phyloP scores from a whole-genome alignment of 352 stramenopile genomes.

The Stephanocyclus meneghinianus region DNA sequence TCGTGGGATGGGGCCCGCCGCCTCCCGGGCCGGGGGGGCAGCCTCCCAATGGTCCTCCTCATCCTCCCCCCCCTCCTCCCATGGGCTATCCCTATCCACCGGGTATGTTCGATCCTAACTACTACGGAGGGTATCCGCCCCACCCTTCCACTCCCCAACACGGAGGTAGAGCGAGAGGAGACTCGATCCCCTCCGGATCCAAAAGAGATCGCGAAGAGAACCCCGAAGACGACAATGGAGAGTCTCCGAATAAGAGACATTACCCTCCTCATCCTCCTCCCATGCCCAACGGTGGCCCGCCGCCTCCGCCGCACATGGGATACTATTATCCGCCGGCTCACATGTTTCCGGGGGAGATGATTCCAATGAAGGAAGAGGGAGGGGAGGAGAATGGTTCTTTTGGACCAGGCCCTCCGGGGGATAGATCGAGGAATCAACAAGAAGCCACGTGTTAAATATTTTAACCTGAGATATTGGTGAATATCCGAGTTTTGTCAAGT shows the following conservation, averaged over 20 bases:
- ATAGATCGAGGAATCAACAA: no score
- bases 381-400: no score
- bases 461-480: no score
- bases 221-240: not conserved
- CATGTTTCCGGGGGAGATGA: no score
- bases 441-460: no score
- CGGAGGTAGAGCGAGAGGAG: not conserved
- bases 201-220: slow-evolving; percentile 18
- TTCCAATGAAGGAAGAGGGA: no score
- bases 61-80: not conserved
- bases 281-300: no score
- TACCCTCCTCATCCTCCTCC: not conserved
- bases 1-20: not conserved
- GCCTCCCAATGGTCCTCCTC: not conserved
- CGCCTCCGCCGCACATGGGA: no score
- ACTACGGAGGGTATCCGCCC: not conserved
- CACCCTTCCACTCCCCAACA: slow-evolving; percentile 4
- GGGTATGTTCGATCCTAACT: slow-evolving; percentile 22
- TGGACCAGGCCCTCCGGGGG: no score
- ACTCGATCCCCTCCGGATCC: not conserved
- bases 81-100: slow-evolving; percentile 27
- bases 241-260: not conserved
- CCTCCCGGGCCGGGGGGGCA: not conserved
- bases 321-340: no score
- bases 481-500: no score